Evolutionary conservation across 2,329 filamentous ascomycete genomes (phyloP).

Genomic region (Claviceps sp.): DNA sequence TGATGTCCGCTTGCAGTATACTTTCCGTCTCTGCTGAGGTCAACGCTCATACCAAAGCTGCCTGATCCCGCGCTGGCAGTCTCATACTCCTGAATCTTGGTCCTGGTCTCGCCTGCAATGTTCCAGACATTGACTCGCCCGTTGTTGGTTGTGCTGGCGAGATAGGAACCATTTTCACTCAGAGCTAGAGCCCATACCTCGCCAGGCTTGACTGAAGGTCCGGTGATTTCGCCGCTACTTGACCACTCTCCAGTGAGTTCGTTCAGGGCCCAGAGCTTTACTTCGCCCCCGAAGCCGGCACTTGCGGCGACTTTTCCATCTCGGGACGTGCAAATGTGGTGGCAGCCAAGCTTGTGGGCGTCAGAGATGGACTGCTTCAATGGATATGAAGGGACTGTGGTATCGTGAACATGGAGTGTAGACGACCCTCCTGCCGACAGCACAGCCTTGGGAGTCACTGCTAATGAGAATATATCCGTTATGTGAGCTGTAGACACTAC

Average conservation of each 20-base stretch:
- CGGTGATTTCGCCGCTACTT: constrained; percentile 26
- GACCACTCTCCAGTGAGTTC: constrained; percentile 43
- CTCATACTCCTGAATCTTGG: constrained; percentile 71
- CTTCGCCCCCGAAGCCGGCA: constrained; percentile 78
- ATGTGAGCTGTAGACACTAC: constrained; percentile 49
- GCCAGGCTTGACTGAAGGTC: constrained; percentile 40
- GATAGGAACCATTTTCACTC: constrained; percentile 68
- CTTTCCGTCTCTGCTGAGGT: constrained; percentile 64
- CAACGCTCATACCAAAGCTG: constrained; percentile 81
- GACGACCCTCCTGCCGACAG: constrained; percentile 79
- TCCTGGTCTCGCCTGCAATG: constrained; percentile 36
- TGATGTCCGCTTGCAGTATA: constrained; percentile 88
- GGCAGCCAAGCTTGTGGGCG: constrained; percentile 79
- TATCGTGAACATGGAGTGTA: constrained; percentile 68
- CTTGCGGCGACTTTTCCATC: constrained; percentile 65
- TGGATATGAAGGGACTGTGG: constrained; percentile 55
- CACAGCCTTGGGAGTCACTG: constrained; percentile 58
- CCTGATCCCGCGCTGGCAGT: constrained; percentile 58
- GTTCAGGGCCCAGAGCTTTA: constrained; percentile 65
- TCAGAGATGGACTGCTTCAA: constrained; percentile 65
- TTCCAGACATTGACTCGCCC: constrained; percentile 88
- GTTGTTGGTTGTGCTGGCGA: constrained; percentile 79
- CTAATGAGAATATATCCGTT: constrained; percentile 73
- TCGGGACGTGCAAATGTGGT: constrained; percentile 64
- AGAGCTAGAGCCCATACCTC: constrained; percentile 82